Conservation (phyloP, 352 stramenopile species). For the Phytophthora pini region DNA sequence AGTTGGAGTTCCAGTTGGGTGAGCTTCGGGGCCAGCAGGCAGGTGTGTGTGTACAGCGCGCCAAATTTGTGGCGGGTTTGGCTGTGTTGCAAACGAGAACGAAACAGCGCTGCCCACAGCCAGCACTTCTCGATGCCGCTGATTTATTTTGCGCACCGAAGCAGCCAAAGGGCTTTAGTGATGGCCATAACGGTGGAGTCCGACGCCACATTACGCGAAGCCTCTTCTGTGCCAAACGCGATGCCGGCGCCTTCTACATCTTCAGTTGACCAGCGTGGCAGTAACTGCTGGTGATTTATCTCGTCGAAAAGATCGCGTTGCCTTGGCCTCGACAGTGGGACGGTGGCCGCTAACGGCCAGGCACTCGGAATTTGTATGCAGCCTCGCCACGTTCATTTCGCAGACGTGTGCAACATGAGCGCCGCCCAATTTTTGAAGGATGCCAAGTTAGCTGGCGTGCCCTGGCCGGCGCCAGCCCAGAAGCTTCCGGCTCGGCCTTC, state of each 20-base stretch:
- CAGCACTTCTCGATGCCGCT: slow-evolving; percentile 1
- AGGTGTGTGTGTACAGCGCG: slow-evolving; percentile 28
- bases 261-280: slow-evolving; percentile 23
- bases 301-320: slow-evolving; percentile 10
- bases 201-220: slow-evolving; percentile 14
- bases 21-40: slow-evolving; percentile 24
- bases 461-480: slow-evolving; percentile 24
- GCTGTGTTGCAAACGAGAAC: slow-evolving; percentile 22
- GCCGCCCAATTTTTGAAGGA: slow-evolving; percentile 32
- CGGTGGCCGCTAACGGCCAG: slow-evolving; percentile 3
- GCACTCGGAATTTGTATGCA: slow-evolving; percentile 9
- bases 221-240: slow-evolving; percentile 9
- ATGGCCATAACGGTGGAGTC: slow-evolving; percentile 8
- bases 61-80: slow-evolving; percentile 29
- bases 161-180: background rate
- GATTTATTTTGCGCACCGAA: slow-evolving; percentile 25
- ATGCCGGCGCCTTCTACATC: slow-evolving; percentile 23
- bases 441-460: slow-evolving; percentile 42
- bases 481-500: slow-evolving; percentile 26
- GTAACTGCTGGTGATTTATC: slow-evolving; percentile 28
- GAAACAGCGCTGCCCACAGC: slow-evolving; percentile 16
- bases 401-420: slow-evolving; percentile 21
- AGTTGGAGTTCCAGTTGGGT: slow-evolving; percentile 8
- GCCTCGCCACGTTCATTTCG: slow-evolving; percentile 27
- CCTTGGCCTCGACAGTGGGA: slow-evolving; percentile 22